phyloP scores from a whole-genome alignment of 129 eudicot species.

The Glebionis coronaria region DNA sequence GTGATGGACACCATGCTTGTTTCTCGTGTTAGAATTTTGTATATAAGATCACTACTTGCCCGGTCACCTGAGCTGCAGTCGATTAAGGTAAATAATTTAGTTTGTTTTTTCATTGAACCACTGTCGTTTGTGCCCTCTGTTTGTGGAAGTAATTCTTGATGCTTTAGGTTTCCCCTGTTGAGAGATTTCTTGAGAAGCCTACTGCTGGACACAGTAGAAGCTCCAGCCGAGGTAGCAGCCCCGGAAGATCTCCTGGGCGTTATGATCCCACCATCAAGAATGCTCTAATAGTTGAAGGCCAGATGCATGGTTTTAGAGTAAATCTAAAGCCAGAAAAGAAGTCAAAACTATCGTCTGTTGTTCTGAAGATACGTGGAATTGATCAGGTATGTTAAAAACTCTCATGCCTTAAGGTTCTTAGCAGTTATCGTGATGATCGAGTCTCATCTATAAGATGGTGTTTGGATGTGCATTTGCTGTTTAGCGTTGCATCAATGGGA shows the following conservation, averaged over 20 bases:
- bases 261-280: constrained; percentile 61
- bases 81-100: constrained; percentile 53
- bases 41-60: constrained; percentile 90
- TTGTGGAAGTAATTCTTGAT: constrained; percentile 17
- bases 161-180: constrained; percentile 79
- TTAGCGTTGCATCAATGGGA: too few relatives aligned
- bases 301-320: constrained; percentile 74
- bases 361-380: constrained; percentile 92
- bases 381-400: constrained; percentile 64
- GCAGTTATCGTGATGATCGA: not conserved
- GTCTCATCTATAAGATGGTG: not conserved
- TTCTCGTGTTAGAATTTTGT: constrained; percentile 94
- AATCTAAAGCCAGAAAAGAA: constrained; percentile 90
- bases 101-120: not conserved
- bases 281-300: constrained; percentile 57
- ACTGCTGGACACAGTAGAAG: constrained; percentile 80
- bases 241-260: constrained; percentile 84
- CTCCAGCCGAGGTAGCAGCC: constrained; percentile 95
- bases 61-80: constrained; percentile 96
- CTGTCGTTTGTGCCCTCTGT: not conserved
- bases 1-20: constrained; percentile 99
- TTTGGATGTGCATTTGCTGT: not conserved
- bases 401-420: not conserved
- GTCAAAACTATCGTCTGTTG: constrained; percentile 92
- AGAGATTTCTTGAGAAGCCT: constrained; percentile 85